Percentiles rank a stretch among this genome's conserved stretches.
phyloP scores from a whole-genome alignment of 345 rosid species.

The Aethionema arabicum region DNA sequence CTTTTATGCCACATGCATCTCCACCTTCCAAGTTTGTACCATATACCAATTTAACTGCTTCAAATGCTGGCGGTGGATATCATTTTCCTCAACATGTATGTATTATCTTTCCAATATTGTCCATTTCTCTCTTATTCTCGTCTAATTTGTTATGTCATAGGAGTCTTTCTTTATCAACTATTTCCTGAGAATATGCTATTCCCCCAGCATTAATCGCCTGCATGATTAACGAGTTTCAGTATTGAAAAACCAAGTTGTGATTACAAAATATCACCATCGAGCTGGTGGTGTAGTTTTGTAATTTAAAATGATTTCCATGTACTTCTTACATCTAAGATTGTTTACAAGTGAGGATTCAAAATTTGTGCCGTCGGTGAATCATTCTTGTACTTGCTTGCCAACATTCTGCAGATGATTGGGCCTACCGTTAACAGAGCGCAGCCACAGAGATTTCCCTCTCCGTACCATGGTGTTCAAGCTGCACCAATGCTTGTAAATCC shows the following conservation, averaged over 20 bases:
- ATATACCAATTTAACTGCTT: conserved; percentile 47
- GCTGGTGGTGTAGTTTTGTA: conserved; percentile 3
- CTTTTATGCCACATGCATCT: conserved; percentile 51
- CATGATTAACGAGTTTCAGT: conserved; percentile 9
- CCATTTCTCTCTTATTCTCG: conserved; percentile 7
- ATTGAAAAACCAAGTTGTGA: background rate
- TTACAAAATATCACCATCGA: background rate
- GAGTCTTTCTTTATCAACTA: background rate
- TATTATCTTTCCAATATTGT: conserved; percentile 18
- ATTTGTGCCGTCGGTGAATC: conserved; percentile 5
- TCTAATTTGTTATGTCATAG: background rate
- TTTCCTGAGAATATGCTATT: conserved; percentile 9
- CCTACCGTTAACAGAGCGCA: conserved; percentile 61
- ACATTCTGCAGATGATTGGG: conserved; percentile 47
- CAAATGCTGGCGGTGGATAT: conserved; percentile 44
- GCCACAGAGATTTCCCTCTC: conserved; percentile 59
- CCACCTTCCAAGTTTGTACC: conserved; percentile 58
- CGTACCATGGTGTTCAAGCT: conserved; percentile 61
- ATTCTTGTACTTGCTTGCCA: conserved; percentile 9
- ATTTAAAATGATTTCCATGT: background rate
- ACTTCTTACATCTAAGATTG: background rate
- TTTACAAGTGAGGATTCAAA: background rate
- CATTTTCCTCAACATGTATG: conserved; percentile 68
- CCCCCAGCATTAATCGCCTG: background rate
- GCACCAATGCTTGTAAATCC: conserved; percentile 54